Evolutionary conservation across 1,284 basidiomycete species (phyloP), one percentile per base, ranked within the genome.

Genomic region (Cystobasidiaceae sp.): DNA sequence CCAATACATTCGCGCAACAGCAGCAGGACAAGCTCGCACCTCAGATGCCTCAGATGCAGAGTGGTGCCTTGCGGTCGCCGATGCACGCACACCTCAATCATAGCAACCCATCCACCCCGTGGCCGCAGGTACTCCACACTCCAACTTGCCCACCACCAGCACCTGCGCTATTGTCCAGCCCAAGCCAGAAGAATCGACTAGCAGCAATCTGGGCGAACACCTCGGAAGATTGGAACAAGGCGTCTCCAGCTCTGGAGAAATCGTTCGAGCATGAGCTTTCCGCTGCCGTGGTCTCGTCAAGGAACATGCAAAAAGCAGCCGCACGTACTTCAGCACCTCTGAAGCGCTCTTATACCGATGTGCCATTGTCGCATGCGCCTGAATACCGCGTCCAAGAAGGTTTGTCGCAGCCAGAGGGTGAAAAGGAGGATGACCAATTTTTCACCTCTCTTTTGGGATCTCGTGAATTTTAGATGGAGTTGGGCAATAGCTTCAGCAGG

Each of bases 161-260:
- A 8, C 56, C 57, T 23, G 30, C 37, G 11, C 51, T 54, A 50
- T 43, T 60, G 7, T 37, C 54, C 19, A 51, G 45, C 28, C 65
- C 65, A n/a, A 54, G 37, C 7, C 50, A 55, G 25, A 46, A 51
- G 46, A 27, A 60, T 32, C 56, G 65, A 7, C 32, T 67, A 15
- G 39, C 56, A 7, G 45, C 43, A 4, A 49, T 67, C 30, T 67
- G 65, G 65, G 58, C 56, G 4, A 39, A 52, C 7, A 33, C 44
- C 21, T 60, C 65, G 7, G 65, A 48, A 17, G 65, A 67, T 27
- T 67, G 56, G 56, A 67, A 67, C 50, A 54, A 60, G 34, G 65
- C 56, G 7, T 67, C 65, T 15, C 65, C 65, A 27, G 65, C 65
- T 30, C 39, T 67, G 15, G 56, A 67, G 28, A 39, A 33, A n/a